Conservation (phyloP, 352 stramenopile species). For the Phytopythium cucurbitacearum region DNA sequence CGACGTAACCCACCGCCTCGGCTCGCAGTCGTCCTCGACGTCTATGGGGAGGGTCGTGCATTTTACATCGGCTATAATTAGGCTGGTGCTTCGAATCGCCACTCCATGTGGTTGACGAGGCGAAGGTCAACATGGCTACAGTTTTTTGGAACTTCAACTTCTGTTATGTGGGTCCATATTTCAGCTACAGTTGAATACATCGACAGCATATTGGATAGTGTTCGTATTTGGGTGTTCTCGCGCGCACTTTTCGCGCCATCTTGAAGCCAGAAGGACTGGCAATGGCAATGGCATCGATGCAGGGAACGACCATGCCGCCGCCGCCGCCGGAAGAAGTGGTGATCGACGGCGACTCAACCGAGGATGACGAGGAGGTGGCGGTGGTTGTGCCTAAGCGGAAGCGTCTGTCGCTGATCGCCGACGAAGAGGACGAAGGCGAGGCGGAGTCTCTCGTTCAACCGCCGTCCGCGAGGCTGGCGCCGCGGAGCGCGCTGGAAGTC, state of each 20-base stretch:
- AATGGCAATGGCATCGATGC: too few relatives aligned
- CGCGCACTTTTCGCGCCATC: constrained; percentile 7
- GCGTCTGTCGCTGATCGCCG: constrained; percentile 43
- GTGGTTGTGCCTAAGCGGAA: constrained; percentile 61
- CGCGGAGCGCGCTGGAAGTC: constrained; percentile 16
- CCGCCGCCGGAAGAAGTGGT: constrained; percentile 49
- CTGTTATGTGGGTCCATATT: not conserved
- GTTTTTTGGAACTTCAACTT: not conserved
- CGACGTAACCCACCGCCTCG: too few relatives aligned
- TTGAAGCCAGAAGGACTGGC: not conserved
- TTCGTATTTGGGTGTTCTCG: too few relatives aligned
- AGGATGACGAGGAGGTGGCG: constrained; percentile 46
- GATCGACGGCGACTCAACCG: constrained; percentile 66
- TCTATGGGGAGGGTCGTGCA: too few relatives aligned
- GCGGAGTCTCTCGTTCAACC: not conserved
- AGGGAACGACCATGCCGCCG: constrained; percentile 4
- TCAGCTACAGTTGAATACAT: constrained; percentile 3
- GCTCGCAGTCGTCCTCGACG: too few relatives aligned
- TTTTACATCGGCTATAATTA: too few relatives aligned
- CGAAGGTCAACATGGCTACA: too few relatives aligned
- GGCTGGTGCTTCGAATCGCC: too few relatives aligned
- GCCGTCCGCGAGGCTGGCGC: not conserved
- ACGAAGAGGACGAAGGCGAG: constrained; percentile 52
- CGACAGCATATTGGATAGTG: too few relatives aligned
- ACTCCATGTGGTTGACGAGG: too few relatives aligned